Evolutionary conservation across 148 eudicot species (phyloP), one percentile per base, ranked within the genome.

Genomic region (Fagopyrum esculentum): DNA sequence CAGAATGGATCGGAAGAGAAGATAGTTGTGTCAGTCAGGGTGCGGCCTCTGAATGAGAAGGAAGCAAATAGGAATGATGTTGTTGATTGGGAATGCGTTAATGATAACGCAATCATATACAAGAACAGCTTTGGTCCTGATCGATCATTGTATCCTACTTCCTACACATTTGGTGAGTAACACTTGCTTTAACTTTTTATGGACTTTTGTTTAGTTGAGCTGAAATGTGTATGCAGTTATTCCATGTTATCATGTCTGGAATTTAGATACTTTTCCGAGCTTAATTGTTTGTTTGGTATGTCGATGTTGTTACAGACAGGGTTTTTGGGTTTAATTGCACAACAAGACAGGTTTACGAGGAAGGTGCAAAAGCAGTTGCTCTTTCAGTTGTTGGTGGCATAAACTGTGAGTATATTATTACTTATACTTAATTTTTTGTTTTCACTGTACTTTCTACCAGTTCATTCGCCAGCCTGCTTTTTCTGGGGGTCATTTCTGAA

Each of bases 291-390:
- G 74, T 11, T 43, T 77, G 72, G 72, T 78, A 73, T 59, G n/a
- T 74, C 78, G 71, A 40, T 71, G 74, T 82, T 74, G 68, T 52
- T 83, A 68, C 77, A 96, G 99, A 96, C 81, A 89, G 86, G 78
- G 98, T 92, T 69, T 92, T 96, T 72, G 78, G 93, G 64, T 72
- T 73, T 73, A 85, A 86, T 74, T 88, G 91, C 83, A 86, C 99
- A 75, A 96, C 98, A 1, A 87, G 88, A 83, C 89, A 90, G 84
- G 99, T 92, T 69, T 96, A 92, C 50, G 88, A 87, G 74, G 89
- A 92, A 79, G 98, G 97, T 76, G 99, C 95, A 22, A 90, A 88
- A 81, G 84, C 93, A 30, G 97, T 92, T 64, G 98, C 89, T 77
- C 87, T 96, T 70, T 90, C 98, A 19, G 98, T 82, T 69, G 88